phyloP scores from a whole-genome alignment of 192 early-diverging fungal genomes.

The Mortierella alpina region DNA sequence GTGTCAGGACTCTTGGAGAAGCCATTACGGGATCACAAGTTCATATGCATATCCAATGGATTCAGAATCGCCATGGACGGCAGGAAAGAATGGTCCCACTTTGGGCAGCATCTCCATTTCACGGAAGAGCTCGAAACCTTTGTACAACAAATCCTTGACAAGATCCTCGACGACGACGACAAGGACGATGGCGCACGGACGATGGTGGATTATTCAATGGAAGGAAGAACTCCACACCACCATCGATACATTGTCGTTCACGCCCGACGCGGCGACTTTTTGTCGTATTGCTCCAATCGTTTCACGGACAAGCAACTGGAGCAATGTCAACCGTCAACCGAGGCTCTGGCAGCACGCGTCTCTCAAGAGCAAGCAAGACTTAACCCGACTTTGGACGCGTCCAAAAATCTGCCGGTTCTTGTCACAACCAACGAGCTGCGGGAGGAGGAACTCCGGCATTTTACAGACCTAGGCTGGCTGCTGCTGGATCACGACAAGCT shows the following conservation, averaged over 20 bases:
- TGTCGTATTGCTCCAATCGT: slow-evolving; percentile 15
- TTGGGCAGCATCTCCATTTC: slow-evolving; percentile 39
- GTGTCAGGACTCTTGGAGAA: neutral
- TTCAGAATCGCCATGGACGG: slow-evolving; percentile 26
- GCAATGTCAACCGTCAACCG: slow-evolving; percentile 28
- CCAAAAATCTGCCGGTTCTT: slow-evolving; percentile 18
- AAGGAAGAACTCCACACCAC: too few species aligned
- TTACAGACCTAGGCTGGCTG: slow-evolving; percentile 27
- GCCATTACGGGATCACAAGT: slow-evolving; percentile 1
- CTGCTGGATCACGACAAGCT: slow-evolving; percentile 22
- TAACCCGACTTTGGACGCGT: neutral
- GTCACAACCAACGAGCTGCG: slow-evolving; percentile 31
- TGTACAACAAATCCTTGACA: slow-evolving; percentile 15
- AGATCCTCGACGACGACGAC: neutral
- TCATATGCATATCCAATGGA: slow-evolving; percentile 32
- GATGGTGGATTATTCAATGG: too few species aligned
- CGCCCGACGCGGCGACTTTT: slow-evolving; percentile 34
- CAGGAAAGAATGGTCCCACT: slow-evolving; percentile 35
- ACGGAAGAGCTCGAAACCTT: slow-evolving; percentile 21
- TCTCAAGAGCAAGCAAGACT: neutral
- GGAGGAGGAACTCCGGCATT: slow-evolving; percentile 15
- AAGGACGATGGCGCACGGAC: neutral
- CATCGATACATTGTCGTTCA: slow-evolving; percentile 24
- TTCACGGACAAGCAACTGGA: slow-evolving; percentile 10
- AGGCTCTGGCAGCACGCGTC: slow-evolving; percentile 11